Evolutionary conservation across 768 basidiomycete species (phyloP).

Genomic region (Hydnum rufescens): DNA sequence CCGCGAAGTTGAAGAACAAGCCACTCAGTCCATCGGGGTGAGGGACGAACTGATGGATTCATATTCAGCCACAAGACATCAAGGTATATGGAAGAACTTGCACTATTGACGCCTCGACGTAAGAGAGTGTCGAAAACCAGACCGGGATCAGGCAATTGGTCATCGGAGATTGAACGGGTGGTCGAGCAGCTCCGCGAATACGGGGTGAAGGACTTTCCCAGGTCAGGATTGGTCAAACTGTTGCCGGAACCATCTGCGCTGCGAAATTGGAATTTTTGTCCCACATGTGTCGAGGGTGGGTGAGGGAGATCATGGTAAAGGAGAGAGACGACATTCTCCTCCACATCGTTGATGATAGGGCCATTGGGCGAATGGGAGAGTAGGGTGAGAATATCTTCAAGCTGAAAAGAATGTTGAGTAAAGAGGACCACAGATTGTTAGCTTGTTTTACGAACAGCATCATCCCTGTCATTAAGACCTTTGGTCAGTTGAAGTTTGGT

Average conservation of each 20-base stretch:
- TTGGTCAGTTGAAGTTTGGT: background rate
- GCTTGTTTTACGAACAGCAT: conserved; percentile 31
- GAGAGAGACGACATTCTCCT: conserved; percentile 9
- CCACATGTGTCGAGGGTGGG: conserved; percentile 50
- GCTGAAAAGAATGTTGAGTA: conserved; percentile 7
- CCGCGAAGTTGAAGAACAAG: conserved; percentile 13
- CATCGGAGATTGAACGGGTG: conserved; percentile 22
- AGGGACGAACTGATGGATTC: conserved; percentile 7
- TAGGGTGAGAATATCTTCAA: conserved; percentile 12
- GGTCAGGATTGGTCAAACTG: conserved; percentile 30
- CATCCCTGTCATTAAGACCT: conserved; percentile 54
- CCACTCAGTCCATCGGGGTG: conserved; percentile 15
- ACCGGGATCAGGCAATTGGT: conserved; percentile 29
- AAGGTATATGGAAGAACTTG: background rate
- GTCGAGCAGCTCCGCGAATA: conserved; percentile 37
- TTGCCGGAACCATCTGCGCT: conserved; percentile 42
- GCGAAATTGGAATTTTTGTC: conserved; percentile 37
- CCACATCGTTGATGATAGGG: conserved; percentile 13
- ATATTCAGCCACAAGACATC: background rate
- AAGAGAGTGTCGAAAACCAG: conserved; percentile 24
- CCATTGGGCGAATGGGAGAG: conserved; percentile 4
- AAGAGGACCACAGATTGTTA: background rate
- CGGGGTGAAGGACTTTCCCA: conserved; percentile 40
- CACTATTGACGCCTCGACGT: conserved; percentile 15
- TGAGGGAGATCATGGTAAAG: conserved; percentile 60